phyloP scores from a whole-genome alignment of 257 asterid species.

The Fraxinus pennsylvanica region DNA sequence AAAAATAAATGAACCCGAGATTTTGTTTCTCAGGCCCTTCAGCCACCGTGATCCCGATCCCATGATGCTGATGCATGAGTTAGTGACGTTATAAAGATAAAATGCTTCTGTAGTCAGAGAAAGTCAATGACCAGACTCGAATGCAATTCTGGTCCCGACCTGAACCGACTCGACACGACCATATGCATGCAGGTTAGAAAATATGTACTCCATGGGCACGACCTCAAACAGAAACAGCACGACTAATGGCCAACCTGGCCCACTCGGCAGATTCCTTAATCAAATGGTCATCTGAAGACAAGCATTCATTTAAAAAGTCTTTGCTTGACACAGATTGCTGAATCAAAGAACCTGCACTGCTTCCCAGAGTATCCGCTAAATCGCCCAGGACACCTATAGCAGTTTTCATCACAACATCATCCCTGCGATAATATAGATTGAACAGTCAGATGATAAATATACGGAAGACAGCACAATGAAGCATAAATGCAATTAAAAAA shows the following conservation, averaged over 20 bases:
- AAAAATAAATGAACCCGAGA: not conserved
- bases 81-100: conserved; percentile 60
- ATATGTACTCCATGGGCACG: conserved; percentile 43
- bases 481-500: not conserved
- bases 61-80: conserved; percentile 71
- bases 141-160: conserved; percentile 48
- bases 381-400: conserved; percentile 94
- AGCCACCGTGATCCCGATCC: conserved; percentile 42
- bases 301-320: conserved; percentile 79
- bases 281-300: conserved; percentile 86
- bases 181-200: conserved; percentile 75
- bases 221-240: conserved; percentile 83
- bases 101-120: conserved; percentile 50
- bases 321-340: conserved; percentile 80
- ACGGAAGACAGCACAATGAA: not conserved
- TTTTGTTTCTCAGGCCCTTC: conserved; percentile 26
- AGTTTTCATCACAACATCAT: conserved; percentile 87
- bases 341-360: conserved; percentile 77
- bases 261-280: conserved; percentile 94
- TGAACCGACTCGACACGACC: conserved; percentile 70
- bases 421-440: conserved; percentile 53
- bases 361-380: conserved; percentile 90
- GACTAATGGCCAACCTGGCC: conserved; percentile 89
- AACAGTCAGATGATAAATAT: not conserved
- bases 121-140: conserved; percentile 60